phyloP scores from a whole-genome alignment of 441 rosid genomes.

The Omphalea diandra region DNA sequence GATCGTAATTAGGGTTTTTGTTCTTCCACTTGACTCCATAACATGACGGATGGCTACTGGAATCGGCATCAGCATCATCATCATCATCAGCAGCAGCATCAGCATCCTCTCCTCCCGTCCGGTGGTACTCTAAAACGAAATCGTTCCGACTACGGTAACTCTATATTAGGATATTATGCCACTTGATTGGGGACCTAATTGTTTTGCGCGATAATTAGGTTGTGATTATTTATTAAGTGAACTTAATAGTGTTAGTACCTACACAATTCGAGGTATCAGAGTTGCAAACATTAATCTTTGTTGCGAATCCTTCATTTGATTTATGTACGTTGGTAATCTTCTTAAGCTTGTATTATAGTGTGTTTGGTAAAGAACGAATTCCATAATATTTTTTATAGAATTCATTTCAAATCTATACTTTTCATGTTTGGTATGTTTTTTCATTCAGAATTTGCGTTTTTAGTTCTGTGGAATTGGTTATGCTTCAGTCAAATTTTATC shows the following conservation, averaged over 20 bases:
- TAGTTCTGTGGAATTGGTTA: no score
- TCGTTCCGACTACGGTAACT: constrained; percentile 56
- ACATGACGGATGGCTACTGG: constrained; percentile 73
- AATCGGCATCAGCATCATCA: constrained; percentile 57
- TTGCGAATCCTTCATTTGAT: no score
- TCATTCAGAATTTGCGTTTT: no score
- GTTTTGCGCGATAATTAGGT: background rate
- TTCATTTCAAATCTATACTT: no score
- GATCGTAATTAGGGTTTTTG: constrained; percentile 3
- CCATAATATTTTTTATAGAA: no score
- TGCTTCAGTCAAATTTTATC: no score
- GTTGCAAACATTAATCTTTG: background rate
- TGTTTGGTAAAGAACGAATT: no score
- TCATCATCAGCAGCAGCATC: constrained; percentile 52
- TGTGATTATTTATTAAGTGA: background rate
- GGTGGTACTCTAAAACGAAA: constrained; percentile 54
- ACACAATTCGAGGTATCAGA: background rate
- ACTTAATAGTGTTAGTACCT: no score
- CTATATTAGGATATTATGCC: background rate
- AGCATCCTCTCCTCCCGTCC: constrained; percentile 41
- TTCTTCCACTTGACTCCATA: background rate
- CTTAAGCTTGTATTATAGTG: background rate
- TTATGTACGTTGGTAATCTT: background rate
- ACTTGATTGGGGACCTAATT: background rate
- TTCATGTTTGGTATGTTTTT: no score